Conservation (phyloP, 306 rosid genomes). For the Inga laurina region DNA sequence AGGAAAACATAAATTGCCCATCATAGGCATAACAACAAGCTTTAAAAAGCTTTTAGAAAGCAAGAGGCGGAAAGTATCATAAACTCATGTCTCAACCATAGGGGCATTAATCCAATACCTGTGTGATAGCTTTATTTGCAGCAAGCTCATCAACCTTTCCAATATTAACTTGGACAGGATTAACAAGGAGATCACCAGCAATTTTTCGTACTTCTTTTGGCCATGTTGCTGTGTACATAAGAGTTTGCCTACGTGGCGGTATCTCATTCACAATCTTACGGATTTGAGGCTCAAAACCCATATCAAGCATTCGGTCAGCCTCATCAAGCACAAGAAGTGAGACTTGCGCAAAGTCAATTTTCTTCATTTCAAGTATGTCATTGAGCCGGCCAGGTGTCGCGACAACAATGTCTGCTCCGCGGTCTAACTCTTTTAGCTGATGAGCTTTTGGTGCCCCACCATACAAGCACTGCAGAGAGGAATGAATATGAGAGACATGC, state of each 20-base stretch:
- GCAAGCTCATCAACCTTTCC: constrained; percentile 95
- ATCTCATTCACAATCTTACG: constrained; percentile 96
- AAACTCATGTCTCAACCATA: background rate
- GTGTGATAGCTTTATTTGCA: constrained; percentile 96
- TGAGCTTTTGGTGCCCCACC: constrained; percentile 95
- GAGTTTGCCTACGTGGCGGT: constrained; percentile 94
- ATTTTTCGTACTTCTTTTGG: constrained; percentile 99
- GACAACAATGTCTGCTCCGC: constrained; percentile 96
- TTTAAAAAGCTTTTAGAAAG: constrained; percentile 17
- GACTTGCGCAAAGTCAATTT: constrained; percentile 81
- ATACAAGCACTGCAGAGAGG: constrained; percentile 81
- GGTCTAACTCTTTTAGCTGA: constrained; percentile 91
- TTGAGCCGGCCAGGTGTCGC: constrained; percentile 99
- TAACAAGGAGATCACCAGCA: constrained; percentile 91
- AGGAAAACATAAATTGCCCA: constrained; percentile 3
- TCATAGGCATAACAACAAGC: constrained; percentile 4
- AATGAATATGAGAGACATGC: constrained; percentile 33
- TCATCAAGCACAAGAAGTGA: constrained; percentile 99
- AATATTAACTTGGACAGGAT: constrained; percentile 97
- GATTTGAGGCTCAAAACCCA: constrained; percentile 99
- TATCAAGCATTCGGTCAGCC: constrained; percentile 99
- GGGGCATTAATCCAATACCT: constrained; percentile 49
- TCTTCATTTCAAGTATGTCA: constrained; percentile 95
- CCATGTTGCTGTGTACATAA: constrained; percentile 99
- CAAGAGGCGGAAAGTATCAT: constrained; percentile 8